Conservation (phyloP, 2,329 filamentous ascomycete genomes). For the Mycosphaerella sp. region DNA sequence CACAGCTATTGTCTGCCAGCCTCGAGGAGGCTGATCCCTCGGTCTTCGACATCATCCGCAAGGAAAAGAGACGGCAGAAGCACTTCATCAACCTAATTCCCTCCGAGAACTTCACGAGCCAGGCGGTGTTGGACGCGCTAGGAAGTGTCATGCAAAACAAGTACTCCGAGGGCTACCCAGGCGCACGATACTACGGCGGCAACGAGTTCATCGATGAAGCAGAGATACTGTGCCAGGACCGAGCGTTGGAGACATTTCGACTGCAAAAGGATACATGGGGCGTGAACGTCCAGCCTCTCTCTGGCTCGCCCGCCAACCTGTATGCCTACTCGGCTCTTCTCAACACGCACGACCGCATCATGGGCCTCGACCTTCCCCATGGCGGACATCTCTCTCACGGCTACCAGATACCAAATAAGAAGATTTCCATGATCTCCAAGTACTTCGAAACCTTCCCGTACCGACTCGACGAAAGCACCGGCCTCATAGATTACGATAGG, state of each 20-base stretch:
- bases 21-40: conserved; percentile 79
- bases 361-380: conserved; percentile 93
- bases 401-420: conserved; percentile 92
- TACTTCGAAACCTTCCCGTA: conserved; percentile 99
- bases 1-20: conserved; percentile 69
- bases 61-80: conserved; percentile 93
- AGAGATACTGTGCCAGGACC: conserved; percentile 88
- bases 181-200: conserved; percentile 96
- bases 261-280: conserved; percentile 87
- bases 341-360: conserved; percentile 88
- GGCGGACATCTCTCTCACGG: conserved; percentile 94
- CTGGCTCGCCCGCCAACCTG: conserved; percentile 87
- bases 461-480: conserved; percentile 80
- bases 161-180: conserved; percentile 97
- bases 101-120: conserved; percentile 92
- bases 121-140: conserved; percentile 83
- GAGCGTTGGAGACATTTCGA: conserved; percentile 86
- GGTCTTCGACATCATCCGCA: conserved; percentile 84
- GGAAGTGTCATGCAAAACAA: conserved; percentile 98
- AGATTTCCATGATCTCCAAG: conserved; percentile 98
- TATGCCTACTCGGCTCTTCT: conserved; percentile 98
- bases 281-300: conserved; percentile 81
- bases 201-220: conserved; percentile 98
- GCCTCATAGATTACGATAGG: conserved; percentile 89
- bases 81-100: conserved; percentile 98